Conservation (phyloP, 495 filamentous ascomycete genomes). For the Melanomma pulvis-pyrius region DNA sequence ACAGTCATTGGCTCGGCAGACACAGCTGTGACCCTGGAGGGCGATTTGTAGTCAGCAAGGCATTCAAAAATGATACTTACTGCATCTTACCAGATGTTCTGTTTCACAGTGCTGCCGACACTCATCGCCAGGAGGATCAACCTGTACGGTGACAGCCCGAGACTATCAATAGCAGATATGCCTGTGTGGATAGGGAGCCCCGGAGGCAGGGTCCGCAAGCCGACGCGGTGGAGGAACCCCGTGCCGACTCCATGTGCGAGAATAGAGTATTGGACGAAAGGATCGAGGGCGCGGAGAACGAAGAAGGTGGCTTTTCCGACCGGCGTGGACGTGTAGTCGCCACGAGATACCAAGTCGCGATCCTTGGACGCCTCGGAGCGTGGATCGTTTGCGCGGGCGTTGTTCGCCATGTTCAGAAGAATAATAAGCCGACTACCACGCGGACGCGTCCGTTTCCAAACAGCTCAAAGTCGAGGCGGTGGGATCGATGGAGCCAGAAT, state of each 20-base stretch:
- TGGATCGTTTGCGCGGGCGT: conserved; percentile 13
- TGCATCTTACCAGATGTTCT: conserved; percentile 30
- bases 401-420: conserved; percentile 12
- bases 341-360: conserved; percentile 42
- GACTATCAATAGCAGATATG: conserved; percentile 39
- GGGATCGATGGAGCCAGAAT: background rate
- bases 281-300: conserved; percentile 59
- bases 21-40: conserved; percentile 7
- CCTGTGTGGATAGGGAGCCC: conserved; percentile 43
- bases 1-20: conserved; percentile 31
- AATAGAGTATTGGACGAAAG: conserved; percentile 60
- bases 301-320: conserved; percentile 59
- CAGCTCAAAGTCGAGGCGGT: background rate
- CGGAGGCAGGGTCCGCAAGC: conserved; percentile 41
- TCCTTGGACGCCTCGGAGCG: conserved; percentile 26
- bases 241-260: conserved; percentile 45
- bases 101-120: conserved; percentile 38
- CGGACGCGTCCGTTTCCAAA: background rate
- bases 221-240: conserved; percentile 40
- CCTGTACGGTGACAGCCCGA: conserved; percentile 49
- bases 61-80: background rate
- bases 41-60: background rate
- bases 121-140: conserved; percentile 55
- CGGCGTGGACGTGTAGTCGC: conserved; percentile 46
- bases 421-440: background rate